Evolutionary conservation across 495 filamentous ascomycete species (phyloP), one percentile per base, ranked within the genome.

Genomic region (Oidiodendron maius): DNA sequence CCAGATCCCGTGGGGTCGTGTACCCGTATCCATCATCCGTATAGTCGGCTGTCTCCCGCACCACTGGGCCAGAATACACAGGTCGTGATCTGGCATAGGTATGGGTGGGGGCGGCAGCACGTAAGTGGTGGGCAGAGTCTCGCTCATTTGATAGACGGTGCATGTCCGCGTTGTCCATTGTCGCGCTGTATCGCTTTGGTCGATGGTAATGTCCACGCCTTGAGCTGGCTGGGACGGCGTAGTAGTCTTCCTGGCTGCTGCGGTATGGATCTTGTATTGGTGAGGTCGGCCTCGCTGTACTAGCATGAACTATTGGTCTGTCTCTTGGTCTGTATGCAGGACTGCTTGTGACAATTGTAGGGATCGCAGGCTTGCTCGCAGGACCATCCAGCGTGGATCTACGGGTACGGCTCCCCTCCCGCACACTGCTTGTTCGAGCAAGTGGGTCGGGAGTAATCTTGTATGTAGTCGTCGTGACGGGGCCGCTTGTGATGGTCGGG

Each of bases 21-120:
- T 88, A 89, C 40, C 84, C 83, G 57, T 82, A 88, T 1, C 80
- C 80, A 34, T 81, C 71, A 32, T 83, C 81, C 43, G 81, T 77
- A 58, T 82, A 82, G 41, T 83, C 78, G 11, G 74, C 65, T 3
- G 57, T 57, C 51, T 53, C 53, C 41, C 63, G 57, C 21, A 60
- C 43, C 25, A 48, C 26, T 4, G 56, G 23, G 17, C 17, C 23
- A 5, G 55, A 8, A 48, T 56, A 53, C 8, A 46, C 26, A 22
- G 52, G 50, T 38, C 59, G 40, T 30, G 55, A 16, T 50, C 56
- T 38, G 13, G 41, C 47, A 28, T 58, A 59, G 12, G 21, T 13
- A 10, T 26, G 44, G 35, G 17, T 23, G 16, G 60, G 57, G 56
- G 64, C 59, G 39, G 53, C 15, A 11, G 44, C 56, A 47, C 49